Evolutionary conservation across 495 filamentous ascomycete genomes (phyloP).

Genomic region (Filosporella fistucella): DNA sequence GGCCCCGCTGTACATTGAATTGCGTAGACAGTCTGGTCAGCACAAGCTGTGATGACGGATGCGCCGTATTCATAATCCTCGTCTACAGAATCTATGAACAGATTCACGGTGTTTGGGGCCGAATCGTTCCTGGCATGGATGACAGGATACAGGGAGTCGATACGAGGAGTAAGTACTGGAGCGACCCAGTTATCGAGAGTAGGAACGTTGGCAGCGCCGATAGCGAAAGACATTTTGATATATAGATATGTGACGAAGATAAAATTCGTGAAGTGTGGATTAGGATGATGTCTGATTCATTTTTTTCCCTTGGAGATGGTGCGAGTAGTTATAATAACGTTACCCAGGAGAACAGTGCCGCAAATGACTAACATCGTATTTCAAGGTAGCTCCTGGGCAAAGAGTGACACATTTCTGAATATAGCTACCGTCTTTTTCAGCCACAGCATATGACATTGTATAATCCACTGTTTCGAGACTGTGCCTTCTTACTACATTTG

Average conservation of each 20-base stretch:
- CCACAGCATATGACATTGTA: too few relatives aligned
- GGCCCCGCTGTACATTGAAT: slow-evolving; percentile 1
- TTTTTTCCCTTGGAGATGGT: too few relatives aligned
- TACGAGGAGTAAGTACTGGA: background rate
- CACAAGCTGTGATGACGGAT: background rate
- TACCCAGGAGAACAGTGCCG: too few relatives aligned
- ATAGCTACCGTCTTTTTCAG: too few relatives aligned
- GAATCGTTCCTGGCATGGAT: background rate
- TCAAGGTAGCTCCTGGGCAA: too few relatives aligned
- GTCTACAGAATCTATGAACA: background rate
- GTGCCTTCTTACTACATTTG: too few relatives aligned
- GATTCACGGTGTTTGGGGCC: background rate
- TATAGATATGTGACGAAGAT: too few relatives aligned
- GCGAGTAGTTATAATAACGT: too few relatives aligned
- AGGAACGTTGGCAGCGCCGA: background rate
- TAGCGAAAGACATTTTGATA: slow-evolving; percentile 1
- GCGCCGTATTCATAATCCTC: background rate
- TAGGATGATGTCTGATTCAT: background rate
- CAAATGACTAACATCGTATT: too few relatives aligned
- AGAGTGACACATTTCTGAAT: too few relatives aligned
- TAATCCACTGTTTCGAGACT: too few relatives aligned
- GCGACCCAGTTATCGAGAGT: background rate
- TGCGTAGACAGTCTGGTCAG: slow-evolving; percentile 1
- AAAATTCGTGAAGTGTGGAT: background rate
- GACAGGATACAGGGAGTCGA: background rate